A percentile compares a stretch with the other conserved stretches of the same genome.
Conservation (phyloP, 106 monocot genomes). For the Ottelia alismoides region DNA sequence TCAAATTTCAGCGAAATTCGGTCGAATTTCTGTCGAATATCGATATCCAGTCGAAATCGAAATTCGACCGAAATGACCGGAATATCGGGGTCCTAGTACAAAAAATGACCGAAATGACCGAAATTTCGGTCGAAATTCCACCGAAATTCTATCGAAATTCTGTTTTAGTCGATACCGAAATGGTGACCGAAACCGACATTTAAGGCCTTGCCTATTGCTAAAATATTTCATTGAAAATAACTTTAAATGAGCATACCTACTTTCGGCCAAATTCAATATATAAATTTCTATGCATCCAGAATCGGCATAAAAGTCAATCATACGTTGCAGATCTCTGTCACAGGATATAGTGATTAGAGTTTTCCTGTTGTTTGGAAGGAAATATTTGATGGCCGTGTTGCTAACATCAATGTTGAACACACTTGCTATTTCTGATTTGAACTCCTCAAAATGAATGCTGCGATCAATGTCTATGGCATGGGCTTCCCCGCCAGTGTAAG, state of each 20-base stretch:
- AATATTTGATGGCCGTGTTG: conserved; percentile 64
- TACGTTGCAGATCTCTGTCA: conserved; percentile 79
- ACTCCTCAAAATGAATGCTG: conserved; percentile 53
- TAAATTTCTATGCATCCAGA: conserved; percentile 50
- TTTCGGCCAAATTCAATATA: conserved; percentile 56
- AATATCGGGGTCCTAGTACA: no score
- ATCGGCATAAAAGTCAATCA: conserved; percentile 68
- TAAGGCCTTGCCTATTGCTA: no score
- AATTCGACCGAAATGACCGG: no score
- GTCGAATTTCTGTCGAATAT: no score
- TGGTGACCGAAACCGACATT: no score
- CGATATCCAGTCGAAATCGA: no score
- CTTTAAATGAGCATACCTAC: conserved; percentile 27
- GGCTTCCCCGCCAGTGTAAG: conserved; percentile 82
- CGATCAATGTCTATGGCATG: conserved; percentile 75
- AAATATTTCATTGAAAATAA: no score
- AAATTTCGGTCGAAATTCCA: no score
- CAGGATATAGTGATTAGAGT: conserved; percentile 80
- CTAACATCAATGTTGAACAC: conserved; percentile 62
- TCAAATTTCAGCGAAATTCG: no score
- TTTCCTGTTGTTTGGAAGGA: conserved; percentile 62
- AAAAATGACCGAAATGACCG: no score
- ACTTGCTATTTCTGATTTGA: conserved; percentile 61
- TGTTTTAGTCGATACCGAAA: no score
- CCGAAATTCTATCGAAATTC: no score